These are phyloP conservation scores for Ramaria sp. DNA, from an alignment of 768 basidiomycete species.

Conservation along the genomic window DNA sequence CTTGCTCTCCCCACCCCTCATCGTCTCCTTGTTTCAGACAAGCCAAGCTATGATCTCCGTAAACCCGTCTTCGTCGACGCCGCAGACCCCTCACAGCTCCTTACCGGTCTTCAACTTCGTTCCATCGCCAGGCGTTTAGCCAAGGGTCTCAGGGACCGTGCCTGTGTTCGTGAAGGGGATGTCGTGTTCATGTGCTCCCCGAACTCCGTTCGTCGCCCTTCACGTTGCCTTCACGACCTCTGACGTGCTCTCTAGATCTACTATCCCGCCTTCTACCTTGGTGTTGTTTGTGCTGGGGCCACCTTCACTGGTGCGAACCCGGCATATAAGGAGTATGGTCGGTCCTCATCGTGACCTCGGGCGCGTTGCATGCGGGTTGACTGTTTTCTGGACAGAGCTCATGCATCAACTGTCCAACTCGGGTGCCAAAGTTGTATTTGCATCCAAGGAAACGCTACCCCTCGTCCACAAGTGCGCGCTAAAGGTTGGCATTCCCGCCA, in stretches of 20 bases:
- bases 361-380: neutral
- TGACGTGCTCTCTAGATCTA: neutral
- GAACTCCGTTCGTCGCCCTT: neutral
- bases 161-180: neutral
- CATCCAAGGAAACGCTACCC: constrained; percentile 1
- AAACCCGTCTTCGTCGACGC: constrained; percentile 7
- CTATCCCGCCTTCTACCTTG: constrained; percentile 8
- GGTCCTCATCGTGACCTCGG: neutral
- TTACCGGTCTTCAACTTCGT: constrained; percentile 4
- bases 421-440: constrained; percentile 10
- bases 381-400: constrained; percentile 5
- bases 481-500: constrained; percentile 6
- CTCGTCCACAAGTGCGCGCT: constrained; percentile 2
- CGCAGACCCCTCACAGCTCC: neutral
- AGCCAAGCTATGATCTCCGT: constrained; percentile 7
- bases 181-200: constrained; percentile 6
- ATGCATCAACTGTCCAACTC: constrained; percentile 9
- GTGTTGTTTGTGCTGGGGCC: constrained; percentile 8
- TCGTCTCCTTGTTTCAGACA: constrained; percentile 1
- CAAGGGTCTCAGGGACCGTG: constrained; percentile 2
- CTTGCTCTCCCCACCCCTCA: neutral
- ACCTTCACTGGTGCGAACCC: constrained; percentile 10
- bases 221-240: neutral
- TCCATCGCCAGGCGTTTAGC: constrained; percentile 5
- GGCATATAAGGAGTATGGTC: constrained; percentile 8